phyloP scores from a whole-genome alignment of 2,329 filamentous ascomycete genomes.

The Colletotrichum echinochloae region DNA sequence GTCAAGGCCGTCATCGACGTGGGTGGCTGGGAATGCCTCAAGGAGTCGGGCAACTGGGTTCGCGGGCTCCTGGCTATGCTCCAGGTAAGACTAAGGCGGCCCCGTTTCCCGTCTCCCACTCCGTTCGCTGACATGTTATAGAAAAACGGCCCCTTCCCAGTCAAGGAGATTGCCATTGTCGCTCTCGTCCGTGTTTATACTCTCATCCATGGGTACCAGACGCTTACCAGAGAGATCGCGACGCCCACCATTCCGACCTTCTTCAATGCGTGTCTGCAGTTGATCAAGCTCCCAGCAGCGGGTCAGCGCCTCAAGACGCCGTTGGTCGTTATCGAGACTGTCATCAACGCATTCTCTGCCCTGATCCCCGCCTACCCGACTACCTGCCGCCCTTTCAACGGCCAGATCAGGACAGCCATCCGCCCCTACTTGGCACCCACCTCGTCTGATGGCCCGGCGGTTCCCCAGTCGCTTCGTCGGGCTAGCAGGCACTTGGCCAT shows the following conservation, averaged over 20 bases:
- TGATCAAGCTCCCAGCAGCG: slow-evolving; percentile 63
- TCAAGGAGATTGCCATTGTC: slow-evolving; percentile 82
- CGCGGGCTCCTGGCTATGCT: slow-evolving; percentile 79
- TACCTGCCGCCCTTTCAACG: slow-evolving; percentile 81
- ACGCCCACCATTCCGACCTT: slow-evolving; percentile 84
- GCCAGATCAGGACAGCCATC: slow-evolving; percentile 73
- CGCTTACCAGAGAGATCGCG: slow-evolving; percentile 86
- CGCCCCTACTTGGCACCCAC: slow-evolving; percentile 74
- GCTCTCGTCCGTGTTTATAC: slow-evolving; percentile 86
- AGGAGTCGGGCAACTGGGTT: slow-evolving; percentile 80
- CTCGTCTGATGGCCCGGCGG: slow-evolving; percentile 59
- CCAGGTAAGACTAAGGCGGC: slow-evolving; percentile 64
- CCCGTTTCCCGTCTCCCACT: neutral
- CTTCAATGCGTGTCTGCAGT: slow-evolving; percentile 77
- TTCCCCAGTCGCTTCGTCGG: slow-evolving; percentile 65
- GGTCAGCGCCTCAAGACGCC: slow-evolving; percentile 56
- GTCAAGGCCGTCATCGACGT: slow-evolving; percentile 86
- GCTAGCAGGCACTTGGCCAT: slow-evolving; percentile 75
- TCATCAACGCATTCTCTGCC: slow-evolving; percentile 77
- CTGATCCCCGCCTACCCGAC: slow-evolving; percentile 86
- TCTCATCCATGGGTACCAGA: slow-evolving; percentile 84
- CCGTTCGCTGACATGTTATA: slow-evolving; percentile 51
- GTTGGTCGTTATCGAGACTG: slow-evolving; percentile 69
- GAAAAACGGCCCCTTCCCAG: slow-evolving; percentile 81
- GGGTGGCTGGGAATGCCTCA: slow-evolving; percentile 85